Conservation (phyloP, 208 protist species). For the Trypanosoma conorhini region DNA sequence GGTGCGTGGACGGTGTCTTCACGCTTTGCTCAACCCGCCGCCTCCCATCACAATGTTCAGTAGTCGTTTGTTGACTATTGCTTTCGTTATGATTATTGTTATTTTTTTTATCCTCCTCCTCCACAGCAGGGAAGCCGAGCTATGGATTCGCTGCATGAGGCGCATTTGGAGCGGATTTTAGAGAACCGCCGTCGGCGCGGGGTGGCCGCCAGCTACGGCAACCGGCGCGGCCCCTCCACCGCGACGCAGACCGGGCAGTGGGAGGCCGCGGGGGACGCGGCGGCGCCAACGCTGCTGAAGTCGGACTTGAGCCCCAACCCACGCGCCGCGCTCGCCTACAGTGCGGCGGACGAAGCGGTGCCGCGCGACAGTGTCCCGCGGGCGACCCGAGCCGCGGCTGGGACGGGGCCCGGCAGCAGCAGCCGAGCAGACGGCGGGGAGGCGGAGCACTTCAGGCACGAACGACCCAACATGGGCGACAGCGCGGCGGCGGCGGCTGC, state of each 20-base stretch:
- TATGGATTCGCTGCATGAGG: constrained; percentile 76
- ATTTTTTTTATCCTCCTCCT: constrained; percentile 1
- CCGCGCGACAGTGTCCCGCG: neutral
- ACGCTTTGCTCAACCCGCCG: neutral
- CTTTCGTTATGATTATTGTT: too few relatives aligned
- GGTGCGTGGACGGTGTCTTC: neutral
- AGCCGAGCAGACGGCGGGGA: neutral
- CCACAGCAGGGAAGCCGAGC: neutral
- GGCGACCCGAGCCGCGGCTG: neutral
- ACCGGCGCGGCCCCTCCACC: constrained; percentile 24
- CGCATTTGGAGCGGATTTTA: constrained; percentile 69
- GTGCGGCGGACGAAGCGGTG: neutral
- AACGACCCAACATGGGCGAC: neutral
- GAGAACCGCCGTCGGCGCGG: constrained; percentile 66
- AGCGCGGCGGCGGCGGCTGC: too few relatives aligned
- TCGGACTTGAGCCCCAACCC: constrained; percentile 6
- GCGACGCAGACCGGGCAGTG: constrained; percentile 33
- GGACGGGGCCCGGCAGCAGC: neutral
- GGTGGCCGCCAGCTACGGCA: constrained; percentile 31
- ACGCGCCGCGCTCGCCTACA: neutral
- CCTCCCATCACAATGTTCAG: neutral
- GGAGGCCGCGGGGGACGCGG: neutral
- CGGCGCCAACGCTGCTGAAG: neutral
- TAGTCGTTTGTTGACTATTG: neutral
- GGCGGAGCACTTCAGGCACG: neutral